These are phyloP conservation scores for Vitis rotundifolia DNA, from an alignment of 164 flowering plant species.

Conservation along the genomic window DNA sequence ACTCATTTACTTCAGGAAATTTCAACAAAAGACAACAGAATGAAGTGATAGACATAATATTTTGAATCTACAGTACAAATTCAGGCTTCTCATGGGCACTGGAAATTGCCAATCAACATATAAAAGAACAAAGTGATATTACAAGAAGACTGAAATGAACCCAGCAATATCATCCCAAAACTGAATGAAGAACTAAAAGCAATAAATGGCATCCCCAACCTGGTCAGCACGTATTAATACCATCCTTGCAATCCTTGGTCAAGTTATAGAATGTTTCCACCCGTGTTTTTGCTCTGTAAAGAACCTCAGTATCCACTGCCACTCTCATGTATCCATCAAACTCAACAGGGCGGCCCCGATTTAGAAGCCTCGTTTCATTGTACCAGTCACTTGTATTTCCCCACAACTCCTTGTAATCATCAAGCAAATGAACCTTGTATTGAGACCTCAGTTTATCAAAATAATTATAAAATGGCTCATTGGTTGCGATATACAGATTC, in stretches of 20 bases:
- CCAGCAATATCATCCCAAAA: constrained; percentile 3
- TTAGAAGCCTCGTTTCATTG: constrained; percentile 72
- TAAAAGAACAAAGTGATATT: constrained; percentile 7
- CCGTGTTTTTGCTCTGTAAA: constrained; percentile 76
- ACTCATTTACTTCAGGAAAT: not conserved
- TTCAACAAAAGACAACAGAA: not conserved
- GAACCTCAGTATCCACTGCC: constrained; percentile 91
- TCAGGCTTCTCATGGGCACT: constrained; percentile 2
- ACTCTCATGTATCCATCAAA: constrained; percentile 98
- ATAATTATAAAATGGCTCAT: constrained; percentile 82
- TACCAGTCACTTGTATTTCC: constrained; percentile 87
- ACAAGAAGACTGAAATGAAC: not conserved
- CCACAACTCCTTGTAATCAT: constrained; percentile 86
- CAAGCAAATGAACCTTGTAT: constrained; percentile 82
- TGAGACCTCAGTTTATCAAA: constrained; percentile 85
- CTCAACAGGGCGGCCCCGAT: constrained; percentile 68
- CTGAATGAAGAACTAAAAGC: constrained; percentile 5
- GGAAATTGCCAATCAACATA: not conserved
- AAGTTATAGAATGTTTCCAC: constrained; percentile 89
- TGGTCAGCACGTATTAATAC: constrained; percentile 81
- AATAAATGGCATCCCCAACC: constrained; percentile 16
- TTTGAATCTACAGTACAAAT: constrained; percentile 8
- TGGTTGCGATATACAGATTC: constrained; percentile 84
- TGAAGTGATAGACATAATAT: not conserved
- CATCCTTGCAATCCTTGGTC: constrained; percentile 96